Evolutionary conservation across 495 filamentous ascomycete genomes (phyloP).

Genomic region (Tuber magnatum): DNA sequence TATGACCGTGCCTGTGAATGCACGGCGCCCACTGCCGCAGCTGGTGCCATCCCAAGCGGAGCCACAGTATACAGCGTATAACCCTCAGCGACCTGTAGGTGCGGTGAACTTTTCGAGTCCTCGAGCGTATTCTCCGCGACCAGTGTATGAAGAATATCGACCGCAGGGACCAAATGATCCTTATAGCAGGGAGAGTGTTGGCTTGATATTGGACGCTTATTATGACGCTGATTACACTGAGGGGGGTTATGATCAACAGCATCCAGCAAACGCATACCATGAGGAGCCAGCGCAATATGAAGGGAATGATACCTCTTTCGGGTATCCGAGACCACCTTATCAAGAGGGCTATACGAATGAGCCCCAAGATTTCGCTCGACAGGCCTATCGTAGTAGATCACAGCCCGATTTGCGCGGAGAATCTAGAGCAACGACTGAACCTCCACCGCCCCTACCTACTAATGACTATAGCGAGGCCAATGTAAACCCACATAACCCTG

Average conservation of each 20-base stretch:
- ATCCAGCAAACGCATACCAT: constrained; percentile 15
- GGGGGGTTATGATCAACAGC: constrained; percentile 19
- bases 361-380: constrained; percentile 42
- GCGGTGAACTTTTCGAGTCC: constrained; percentile 19
- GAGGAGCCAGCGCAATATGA: constrained; percentile 2
- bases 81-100: constrained; percentile 21
- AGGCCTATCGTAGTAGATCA: constrained; percentile 52
- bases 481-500: constrained; percentile 36
- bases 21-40: constrained; percentile 45
- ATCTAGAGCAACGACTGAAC: constrained; percentile 37
- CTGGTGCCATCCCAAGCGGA: constrained; percentile 25
- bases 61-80: constrained; percentile 25
- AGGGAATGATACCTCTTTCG: neutral
- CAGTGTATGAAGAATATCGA: neutral
- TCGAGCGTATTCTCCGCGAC: constrained; percentile 14
- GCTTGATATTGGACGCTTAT: constrained; percentile 36
- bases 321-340: neutral
- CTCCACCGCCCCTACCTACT: constrained; percentile 13
- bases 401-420: constrained; percentile 58
- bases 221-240: constrained; percentile 32
- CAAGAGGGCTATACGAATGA: constrained; percentile 17
- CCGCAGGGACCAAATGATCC: constrained; percentile 13
- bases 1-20: constrained; percentile 51
- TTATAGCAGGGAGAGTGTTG: constrained; percentile 32
- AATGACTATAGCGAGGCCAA: constrained; percentile 42